Evolutionary conservation across 257 asterid species (phyloP).

Genomic region (Oldenlandia corymbosa): DNA sequence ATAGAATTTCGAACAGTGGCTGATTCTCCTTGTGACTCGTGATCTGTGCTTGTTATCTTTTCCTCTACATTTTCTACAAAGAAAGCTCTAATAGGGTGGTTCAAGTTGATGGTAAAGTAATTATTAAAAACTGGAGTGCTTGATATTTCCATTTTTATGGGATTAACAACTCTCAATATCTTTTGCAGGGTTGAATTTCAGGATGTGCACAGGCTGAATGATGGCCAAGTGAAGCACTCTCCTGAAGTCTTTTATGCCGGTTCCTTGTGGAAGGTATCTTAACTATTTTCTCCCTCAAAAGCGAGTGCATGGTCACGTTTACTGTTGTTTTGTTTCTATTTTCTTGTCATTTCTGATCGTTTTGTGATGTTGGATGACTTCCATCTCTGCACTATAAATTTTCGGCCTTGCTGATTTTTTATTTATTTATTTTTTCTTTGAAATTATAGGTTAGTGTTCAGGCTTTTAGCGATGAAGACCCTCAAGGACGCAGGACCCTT

Average conservation of each 20-base stretch:
- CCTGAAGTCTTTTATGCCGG: constrained; percentile 94
- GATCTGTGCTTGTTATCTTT: neutral
- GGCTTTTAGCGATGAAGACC: constrained; percentile 96
- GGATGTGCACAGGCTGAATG: constrained; percentile 81
- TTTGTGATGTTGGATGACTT: too few relatives aligned
- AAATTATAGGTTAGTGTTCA: constrained; percentile 77
- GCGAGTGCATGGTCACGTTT: neutral
- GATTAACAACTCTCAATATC: neutral
- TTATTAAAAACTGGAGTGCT: neutral
- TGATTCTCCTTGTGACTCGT: neutral
- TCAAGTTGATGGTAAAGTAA: neutral
- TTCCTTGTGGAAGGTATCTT: constrained; percentile 87
- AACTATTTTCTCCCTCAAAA: neutral
- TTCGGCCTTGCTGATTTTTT: neutral
- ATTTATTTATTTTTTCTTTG: constrained; percentile 19
- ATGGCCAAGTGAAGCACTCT: constrained; percentile 95
- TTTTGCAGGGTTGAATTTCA: constrained; percentile 79
- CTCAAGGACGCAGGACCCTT: constrained; percentile 96
- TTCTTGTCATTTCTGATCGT: constrained; percentile 12
- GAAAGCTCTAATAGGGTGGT: neutral
- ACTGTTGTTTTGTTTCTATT: neutral
- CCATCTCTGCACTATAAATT: constrained; percentile 3
- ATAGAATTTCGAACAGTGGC: neutral
- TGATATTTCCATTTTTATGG: neutral
- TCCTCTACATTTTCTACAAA: neutral